These are phyloP conservation scores for Claviceps africana DNA, from an alignment of 2,329 filamentous ascomycete genomes.

Conservation along the genomic window DNA sequence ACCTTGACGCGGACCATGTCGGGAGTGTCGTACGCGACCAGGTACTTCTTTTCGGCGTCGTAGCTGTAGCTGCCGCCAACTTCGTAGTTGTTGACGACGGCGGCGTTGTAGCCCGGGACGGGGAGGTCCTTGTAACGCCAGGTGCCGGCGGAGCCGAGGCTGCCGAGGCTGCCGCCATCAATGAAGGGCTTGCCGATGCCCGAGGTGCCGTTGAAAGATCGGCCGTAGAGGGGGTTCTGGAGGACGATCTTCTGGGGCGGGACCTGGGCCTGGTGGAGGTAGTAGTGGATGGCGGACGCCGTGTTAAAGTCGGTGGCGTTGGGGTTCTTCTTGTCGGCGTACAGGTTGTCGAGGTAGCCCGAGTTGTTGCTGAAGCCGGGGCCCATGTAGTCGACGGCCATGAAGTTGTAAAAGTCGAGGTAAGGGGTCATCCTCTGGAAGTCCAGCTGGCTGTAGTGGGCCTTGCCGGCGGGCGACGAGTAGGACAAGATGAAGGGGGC, in stretches of 20 bases:
- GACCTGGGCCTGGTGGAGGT: conserved; percentile 37
- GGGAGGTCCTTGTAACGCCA: conserved; percentile 66
- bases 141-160: conserved; percentile 43
- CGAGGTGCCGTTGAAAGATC: conserved; percentile 52
- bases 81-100: conserved; percentile 39
- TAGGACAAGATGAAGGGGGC: conserved; percentile 37
- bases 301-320: conserved; percentile 54
- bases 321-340: conserved; percentile 34
- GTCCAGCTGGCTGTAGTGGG: conserved; percentile 36
- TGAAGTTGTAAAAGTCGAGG: conserved; percentile 45
- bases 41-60: conserved; percentile 39
- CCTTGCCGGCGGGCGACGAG: conserved; percentile 32
- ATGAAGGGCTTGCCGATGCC: conserved; percentile 51
- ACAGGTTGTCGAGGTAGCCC: conserved; percentile 60
- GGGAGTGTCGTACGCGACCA: conserved; percentile 58
- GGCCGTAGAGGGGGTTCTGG: conserved; percentile 67
- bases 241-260: conserved; percentile 52
- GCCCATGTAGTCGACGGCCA: conserved; percentile 60
- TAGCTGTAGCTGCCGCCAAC: conserved; percentile 57
- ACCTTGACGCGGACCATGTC: conserved; percentile 46
- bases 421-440: conserved; percentile 38
- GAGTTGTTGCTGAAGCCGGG: conserved; percentile 43
- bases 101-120: conserved; percentile 31
- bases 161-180: conserved; percentile 42
- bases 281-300: conserved; percentile 43